Percentiles rank a stretch among this genome's conserved stretches.
These are phyloP conservation scores for Blepharisma stoltei DNA, from an alignment of 73 alveolate species.

Conservation along the genomic window DNA sequence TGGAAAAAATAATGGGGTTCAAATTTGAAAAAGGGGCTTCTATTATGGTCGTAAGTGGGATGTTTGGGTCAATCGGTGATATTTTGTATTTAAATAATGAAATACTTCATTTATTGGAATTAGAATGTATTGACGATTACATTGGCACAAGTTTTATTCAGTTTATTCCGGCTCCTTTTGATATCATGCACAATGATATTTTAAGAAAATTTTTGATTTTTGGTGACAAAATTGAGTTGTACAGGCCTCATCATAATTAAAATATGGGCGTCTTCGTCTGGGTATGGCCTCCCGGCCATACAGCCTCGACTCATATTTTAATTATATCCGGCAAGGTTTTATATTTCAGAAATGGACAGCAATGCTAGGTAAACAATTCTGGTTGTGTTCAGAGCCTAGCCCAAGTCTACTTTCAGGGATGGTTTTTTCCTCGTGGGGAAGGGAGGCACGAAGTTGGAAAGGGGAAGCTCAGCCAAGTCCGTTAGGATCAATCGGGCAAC, in stretches of 20 bases:
- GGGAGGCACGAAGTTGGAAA: no score
- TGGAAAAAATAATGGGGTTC: not conserved
- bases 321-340: no score
- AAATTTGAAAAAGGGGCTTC: not conserved
- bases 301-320: no score
- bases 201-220: not conserved
- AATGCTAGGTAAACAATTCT: no score
- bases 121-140: not conserved
- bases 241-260: not conserved
- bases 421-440: no score
- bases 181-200: not conserved
- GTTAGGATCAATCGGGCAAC: no score
- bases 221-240: not conserved
- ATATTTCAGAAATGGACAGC: no score
- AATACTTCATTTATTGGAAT: not conserved
- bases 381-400: no score
- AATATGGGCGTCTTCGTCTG: not conserved
- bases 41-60: conserved; percentile 17
- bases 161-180: conserved; percentile 9
- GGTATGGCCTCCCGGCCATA: no score
- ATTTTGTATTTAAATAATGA: not conserved
- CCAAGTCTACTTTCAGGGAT: no score
- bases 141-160: conserved; percentile 13
- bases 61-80: not conserved
- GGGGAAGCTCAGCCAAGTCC: no score